Percentiles rank a stretch among this genome's conserved stretches.
Conservation (phyloP, 331 rosid species). For the Malus hybrid region DNA sequence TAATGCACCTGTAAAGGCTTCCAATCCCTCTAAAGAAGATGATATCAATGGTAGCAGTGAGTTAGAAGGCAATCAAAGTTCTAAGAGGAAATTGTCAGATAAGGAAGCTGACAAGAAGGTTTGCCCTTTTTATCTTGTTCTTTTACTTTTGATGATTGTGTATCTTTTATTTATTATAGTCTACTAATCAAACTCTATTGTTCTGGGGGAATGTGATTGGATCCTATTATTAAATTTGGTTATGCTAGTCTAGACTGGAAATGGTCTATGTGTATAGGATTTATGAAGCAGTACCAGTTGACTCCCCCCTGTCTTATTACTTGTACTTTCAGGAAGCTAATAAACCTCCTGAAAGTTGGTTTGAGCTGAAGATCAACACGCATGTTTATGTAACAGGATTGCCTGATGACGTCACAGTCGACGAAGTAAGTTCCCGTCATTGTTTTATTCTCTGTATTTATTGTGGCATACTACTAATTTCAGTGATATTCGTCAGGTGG, state of each 20-base stretch:
- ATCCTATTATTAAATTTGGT: not conserved
- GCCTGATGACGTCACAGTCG: constrained; percentile 76
- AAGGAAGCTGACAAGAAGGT: constrained; percentile 64
- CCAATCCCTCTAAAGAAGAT: constrained; percentile 32
- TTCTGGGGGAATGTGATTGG: not conserved
- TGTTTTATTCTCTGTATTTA: constrained; percentile 11
- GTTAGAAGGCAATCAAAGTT: constrained; percentile 28
- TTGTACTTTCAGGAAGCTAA: constrained; percentile 72
- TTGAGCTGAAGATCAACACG: constrained; percentile 88
- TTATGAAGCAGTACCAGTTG: not conserved
- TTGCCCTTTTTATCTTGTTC: not conserved
- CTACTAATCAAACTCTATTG: not conserved
- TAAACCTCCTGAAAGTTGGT: constrained; percentile 92
- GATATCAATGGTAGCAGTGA: constrained; percentile 21
- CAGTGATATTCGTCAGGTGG: constrained; percentile 49
- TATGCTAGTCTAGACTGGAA: constrained; percentile 11
- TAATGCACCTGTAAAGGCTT: constrained; percentile 24
- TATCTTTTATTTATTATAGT: not conserved
- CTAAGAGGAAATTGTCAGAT: constrained; percentile 71
- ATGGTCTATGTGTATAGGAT: not conserved
- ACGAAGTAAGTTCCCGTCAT: constrained; percentile 60
- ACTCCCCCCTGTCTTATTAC: constrained; percentile 4
- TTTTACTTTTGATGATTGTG: no score
- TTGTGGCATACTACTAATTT: constrained; percentile 21
- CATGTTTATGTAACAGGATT: constrained; percentile 86